Base-by-base conservation (phyloP, 2,329 filamentous ascomycete species). In the Neofusicoccum cordaticola region DNA sequence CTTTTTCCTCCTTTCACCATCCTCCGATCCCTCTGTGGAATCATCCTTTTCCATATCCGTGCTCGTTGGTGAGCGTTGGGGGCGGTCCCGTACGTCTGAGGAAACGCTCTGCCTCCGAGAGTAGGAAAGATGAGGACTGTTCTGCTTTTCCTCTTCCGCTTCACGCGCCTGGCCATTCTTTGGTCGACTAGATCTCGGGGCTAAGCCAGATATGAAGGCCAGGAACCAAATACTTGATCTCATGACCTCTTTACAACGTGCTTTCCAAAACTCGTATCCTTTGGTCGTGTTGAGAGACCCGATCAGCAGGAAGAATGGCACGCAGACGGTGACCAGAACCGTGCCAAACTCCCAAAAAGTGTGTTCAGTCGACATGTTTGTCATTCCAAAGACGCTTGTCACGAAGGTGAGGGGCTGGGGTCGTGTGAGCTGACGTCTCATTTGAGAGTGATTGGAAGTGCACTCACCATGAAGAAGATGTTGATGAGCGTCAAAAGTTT, bases 401-500 rank as follows among this genome's bases (percentile, higher is more conserved):
- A 87, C 85, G 70, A 88, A 88, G 0, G 85, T 87, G 22, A 88
- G 74, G 2, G 86, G 86, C 56, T 60, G 41, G 3, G 27, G 27
- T 31, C 5, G 27, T 31, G 27, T 31, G 27, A 31, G 27, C 6
- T 31, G 5, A 31, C 27, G 6, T 31, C 6, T 31, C 27, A 31
- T 31, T 31, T 31, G 27, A 31, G 27, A 31, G 6, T 7, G 5
- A 45, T 48, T n/a, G 13, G 13, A 15, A 8, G 41, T 60, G n/a
- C 9, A 48, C 56, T 34, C n/a, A 60, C 56, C 19, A 88, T 77
- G 71, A 88, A 88, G 67, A 88, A 81, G 71, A 88, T 83, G 52
- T 83, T 85, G 41, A 87, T 85, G 56, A 86, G 80, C 4, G 86
- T 88, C 52, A 88, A 71, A 37, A 84, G 76, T 67, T 85, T 85